Evolutionary conservation across 768 basidiomycete genomes (phyloP).

Genomic region (Mycena metata): DNA sequence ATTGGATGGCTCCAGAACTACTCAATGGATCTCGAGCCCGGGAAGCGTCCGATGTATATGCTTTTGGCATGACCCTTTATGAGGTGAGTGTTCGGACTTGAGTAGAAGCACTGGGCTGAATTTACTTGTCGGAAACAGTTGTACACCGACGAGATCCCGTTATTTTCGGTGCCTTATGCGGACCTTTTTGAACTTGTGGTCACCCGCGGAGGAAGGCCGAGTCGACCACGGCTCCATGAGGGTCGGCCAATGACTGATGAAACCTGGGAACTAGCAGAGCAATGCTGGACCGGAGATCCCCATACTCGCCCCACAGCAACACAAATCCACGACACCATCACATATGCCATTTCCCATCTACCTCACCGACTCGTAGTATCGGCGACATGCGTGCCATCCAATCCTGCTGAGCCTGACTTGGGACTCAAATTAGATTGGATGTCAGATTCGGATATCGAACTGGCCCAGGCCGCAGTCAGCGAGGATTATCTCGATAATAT

Average conservation of each 20-base stretch:
- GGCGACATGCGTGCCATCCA: background rate
- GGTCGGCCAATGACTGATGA: slow-evolving; percentile 13
- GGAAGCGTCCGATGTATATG: no score
- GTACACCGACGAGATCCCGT: slow-evolving; percentile 26
- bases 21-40: no score
- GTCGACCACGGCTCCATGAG: slow-evolving; percentile 3
- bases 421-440: background rate
- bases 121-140: background rate
- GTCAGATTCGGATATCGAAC: slow-evolving; percentile 3
- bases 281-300: slow-evolving; percentile 23
- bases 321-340: slow-evolving; percentile 19
- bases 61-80: no score
- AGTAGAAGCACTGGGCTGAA: no score
- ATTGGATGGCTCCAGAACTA: no score
- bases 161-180: slow-evolving; percentile 26
- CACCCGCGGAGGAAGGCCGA: slow-evolving; percentile 7
- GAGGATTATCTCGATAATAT: slow-evolving; percentile 14
- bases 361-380: background rate
- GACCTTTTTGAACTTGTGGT: slow-evolving; percentile 26
- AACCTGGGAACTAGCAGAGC: slow-evolving; percentile 22
- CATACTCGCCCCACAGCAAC: slow-evolving; percentile 22
- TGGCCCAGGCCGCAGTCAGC: background rate
- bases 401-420: background rate
- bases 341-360: slow-evolving; percentile 2
- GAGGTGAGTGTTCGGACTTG: no score